Evolutionary conservation across 169 alveolate species (phyloP).

Genomic region (Plasmodium malariae): DNA sequence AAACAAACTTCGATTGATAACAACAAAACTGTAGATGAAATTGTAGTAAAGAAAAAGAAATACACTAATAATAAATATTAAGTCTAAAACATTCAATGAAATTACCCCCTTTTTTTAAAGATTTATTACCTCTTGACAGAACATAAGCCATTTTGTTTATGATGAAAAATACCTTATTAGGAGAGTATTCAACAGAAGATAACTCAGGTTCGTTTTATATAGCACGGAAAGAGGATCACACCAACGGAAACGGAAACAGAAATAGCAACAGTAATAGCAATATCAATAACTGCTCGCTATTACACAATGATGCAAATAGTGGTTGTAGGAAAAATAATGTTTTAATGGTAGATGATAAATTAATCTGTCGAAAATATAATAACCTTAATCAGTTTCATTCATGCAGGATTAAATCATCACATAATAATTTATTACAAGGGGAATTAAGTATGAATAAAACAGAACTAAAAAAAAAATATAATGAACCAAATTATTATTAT

Average conservation of each 20-base stretch:
- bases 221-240: neutral
- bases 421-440: neutral
- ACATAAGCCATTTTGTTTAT: neutral
- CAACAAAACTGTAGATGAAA: neutral
- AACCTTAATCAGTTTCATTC: neutral
- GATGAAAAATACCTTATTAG: neutral
- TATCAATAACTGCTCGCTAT: neutral
- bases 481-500: neutral
- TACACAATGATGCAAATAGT: conserved; percentile 1
- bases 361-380: neutral
- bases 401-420: neutral
- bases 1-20: no score
- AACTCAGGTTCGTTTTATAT: neutral
- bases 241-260: neutral
- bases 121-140: no score
- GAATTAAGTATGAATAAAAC: conserved; percentile 5
- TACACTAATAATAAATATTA: neutral
- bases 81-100: neutral
- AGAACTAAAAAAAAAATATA: conserved; percentile 5
- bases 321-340: neutral
- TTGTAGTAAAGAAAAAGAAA: neutral
- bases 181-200: neutral
- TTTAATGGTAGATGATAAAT: neutral
- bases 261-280: no score
- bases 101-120: neutral